Conservation (phyloP, 1,284 basidiomycete species). For the Fistulina hepatica region DNA sequence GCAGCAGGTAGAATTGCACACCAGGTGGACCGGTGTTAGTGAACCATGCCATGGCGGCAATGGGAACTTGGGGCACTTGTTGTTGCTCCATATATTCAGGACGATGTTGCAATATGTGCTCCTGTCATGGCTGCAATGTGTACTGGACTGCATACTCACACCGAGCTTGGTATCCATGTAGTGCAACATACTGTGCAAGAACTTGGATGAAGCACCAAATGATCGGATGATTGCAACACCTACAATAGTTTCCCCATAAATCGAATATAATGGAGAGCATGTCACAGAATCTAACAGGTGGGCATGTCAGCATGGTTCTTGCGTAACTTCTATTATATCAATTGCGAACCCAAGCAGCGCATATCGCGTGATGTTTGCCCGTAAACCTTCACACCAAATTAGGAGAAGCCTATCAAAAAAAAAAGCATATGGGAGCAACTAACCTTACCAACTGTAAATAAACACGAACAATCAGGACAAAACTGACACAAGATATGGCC, state of each 20-base stretch:
- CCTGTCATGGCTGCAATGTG: too few species aligned
- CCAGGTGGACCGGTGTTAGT: too few species aligned
- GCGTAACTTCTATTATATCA: too few species aligned
- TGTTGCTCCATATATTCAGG: too few species aligned
- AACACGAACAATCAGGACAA: slow-evolving; percentile 8
- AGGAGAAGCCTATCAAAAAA: too few species aligned
- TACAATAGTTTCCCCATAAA: slow-evolving; percentile 68
- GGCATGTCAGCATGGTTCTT: slow-evolving; percentile 84
- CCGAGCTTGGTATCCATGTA: slow-evolving; percentile 64
- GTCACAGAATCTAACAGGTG: slow-evolving; percentile 44
- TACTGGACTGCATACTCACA: too few species aligned
- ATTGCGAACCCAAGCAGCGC: slow-evolving; percentile 58
- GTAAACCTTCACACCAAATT: too few species aligned
- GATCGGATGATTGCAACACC: slow-evolving; percentile 66
- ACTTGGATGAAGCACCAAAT: slow-evolving; percentile 62
- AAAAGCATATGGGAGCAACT: not conserved
- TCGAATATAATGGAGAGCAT: slow-evolving; percentile 68
- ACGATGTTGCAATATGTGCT: too few species aligned
- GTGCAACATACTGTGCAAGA: slow-evolving; percentile 61
- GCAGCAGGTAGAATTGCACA: too few species aligned
- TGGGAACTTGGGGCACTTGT: too few species aligned
- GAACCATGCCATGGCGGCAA: too few species aligned
- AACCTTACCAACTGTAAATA: slow-evolving; percentile 21
- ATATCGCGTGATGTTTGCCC: slow-evolving; percentile 65
- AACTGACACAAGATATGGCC: not conserved